Evolutionary conservation across 1,284 basidiomycete genomes (phyloP).

Genomic region (Naganishia sp.): DNA sequence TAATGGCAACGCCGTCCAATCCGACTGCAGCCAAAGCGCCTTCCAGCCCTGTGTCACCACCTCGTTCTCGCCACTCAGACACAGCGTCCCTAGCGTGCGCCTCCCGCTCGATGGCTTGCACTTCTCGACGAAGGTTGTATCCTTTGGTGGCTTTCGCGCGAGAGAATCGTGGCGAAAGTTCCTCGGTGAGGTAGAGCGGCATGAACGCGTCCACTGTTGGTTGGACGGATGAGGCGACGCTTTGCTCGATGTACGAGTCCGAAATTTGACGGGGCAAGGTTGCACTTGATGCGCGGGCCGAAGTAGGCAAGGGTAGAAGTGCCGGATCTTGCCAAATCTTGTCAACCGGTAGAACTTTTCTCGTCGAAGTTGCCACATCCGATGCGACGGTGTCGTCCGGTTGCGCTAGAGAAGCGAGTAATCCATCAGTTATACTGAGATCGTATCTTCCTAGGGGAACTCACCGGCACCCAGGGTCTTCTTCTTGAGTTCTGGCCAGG

Average conservation of each 20-base stretch:
- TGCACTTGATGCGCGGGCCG: conserved; percentile 39
- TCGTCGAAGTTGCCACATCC: conserved; percentile 7
- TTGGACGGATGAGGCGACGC: conserved; percentile 22
- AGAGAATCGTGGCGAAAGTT: conserved; percentile 50
- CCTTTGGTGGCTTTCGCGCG: conserved; percentile 45
- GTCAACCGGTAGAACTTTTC: conserved; percentile 14
- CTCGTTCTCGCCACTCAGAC: conserved; percentile 43
- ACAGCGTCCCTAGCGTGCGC: conserved; percentile 37
- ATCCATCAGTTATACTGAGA: background rate
- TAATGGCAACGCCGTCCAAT: conserved; percentile 45
- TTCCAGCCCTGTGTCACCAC: conserved; percentile 45
- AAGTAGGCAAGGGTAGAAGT: conserved; percentile 33
- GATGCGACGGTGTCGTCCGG: conserved; percentile 24
- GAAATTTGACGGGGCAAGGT: conserved; percentile 35
- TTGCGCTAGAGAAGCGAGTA: conserved; percentile 4
- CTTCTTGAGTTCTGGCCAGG: conserved; percentile 40
- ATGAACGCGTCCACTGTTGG: conserved; percentile 44
- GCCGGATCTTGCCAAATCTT: conserved; percentile 30
- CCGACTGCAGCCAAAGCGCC: conserved; percentile 38
- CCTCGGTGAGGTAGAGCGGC: conserved; percentile 52
- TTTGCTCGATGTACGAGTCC: conserved; percentile 39
- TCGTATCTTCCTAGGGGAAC: background rate
- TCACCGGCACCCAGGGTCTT: conserved; percentile 31
- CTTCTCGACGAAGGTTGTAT: conserved; percentile 41
- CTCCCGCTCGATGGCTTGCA: conserved; percentile 38